Conservation (phyloP, 345 rosid genomes). For the Dipteronia dyeriana region DNA sequence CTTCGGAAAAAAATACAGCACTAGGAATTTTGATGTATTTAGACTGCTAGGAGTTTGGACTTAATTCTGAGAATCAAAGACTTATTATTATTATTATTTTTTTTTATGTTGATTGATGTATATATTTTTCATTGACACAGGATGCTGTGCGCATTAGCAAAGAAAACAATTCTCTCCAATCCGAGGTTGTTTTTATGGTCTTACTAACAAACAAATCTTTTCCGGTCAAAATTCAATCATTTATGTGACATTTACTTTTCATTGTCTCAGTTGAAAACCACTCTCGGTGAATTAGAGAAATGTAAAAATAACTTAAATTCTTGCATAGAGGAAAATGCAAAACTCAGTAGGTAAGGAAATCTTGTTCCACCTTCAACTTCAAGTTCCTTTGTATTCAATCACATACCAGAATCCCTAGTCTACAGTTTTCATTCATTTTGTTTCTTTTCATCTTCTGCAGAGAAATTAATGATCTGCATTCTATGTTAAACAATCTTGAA, state of each 20-base stretch:
- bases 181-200: constrained; percentile 54
- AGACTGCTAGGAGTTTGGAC: constrained; percentile 3
- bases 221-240: constrained; percentile 15
- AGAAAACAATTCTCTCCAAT: constrained; percentile 53
- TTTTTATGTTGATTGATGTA: constrained; percentile 13
- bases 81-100: neutral
- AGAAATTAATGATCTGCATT: constrained; percentile 60
- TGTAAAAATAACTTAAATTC: constrained; percentile 64
- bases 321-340: constrained; percentile 82
- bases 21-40: neutral
- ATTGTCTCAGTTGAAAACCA: constrained; percentile 56
- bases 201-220: constrained; percentile 20
- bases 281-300: constrained; percentile 62
- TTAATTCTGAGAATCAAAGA: neutral
- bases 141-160: constrained; percentile 43
- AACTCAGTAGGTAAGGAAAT: constrained; percentile 63
- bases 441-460: constrained; percentile 45
- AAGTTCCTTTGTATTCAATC: constrained; percentile 16
- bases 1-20: neutral
- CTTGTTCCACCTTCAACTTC: constrained; percentile 28
- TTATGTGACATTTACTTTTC: constrained; percentile 22
- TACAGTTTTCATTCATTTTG: constrained; percentile 22
- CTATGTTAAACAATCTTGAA: constrained; percentile 43
- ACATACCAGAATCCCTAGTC: constrained; percentile 1
- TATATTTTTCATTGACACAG: constrained; percentile 35